phyloP scores from a whole-genome alignment of 257 asterid species.

The Thymus quinquecostatus region DNA sequence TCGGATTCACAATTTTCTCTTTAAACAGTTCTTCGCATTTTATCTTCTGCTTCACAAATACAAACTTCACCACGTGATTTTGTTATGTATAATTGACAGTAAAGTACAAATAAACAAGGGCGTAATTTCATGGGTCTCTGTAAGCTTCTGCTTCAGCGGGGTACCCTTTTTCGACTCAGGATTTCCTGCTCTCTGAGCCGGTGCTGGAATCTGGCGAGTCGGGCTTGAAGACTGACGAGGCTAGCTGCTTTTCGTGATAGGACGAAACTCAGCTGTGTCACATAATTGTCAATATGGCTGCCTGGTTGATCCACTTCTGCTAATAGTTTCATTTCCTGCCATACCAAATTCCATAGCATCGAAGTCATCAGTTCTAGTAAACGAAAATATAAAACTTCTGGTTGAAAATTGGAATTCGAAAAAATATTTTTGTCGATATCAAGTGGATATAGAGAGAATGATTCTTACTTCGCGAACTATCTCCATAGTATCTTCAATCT shows the following conservation, averaged over 20 bases:
- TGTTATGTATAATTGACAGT: constrained; percentile 36
- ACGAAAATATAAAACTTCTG: not conserved
- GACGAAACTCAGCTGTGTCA: constrained; percentile 80
- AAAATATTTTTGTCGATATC: not conserved
- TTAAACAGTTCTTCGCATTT: constrained; percentile 24
- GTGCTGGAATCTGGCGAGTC: constrained; percentile 97
- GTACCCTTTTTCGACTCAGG: constrained; percentile 82
- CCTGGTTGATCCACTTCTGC: constrained; percentile 98
- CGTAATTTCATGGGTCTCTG: constrained; percentile 24
- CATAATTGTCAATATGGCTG: constrained; percentile 85
- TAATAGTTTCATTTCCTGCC: constrained; percentile 94
- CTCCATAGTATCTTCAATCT: constrained; percentile 98
- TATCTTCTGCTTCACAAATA: constrained; percentile 42
- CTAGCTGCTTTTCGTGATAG: constrained; percentile 95
- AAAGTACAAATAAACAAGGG: constrained; percentile 41
- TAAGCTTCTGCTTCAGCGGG: constrained; percentile 43
- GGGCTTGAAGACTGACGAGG: constrained; percentile 94
- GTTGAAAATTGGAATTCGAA: not conserved
- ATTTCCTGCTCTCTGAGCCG: constrained; percentile 95
- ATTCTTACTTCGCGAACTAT: constrained; percentile 78
- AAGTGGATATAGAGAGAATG: constrained; percentile 5
- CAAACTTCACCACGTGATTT: constrained; percentile 37
- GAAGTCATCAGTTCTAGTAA: not conserved
- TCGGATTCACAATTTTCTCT: constrained; percentile 32
- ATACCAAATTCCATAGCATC: constrained; percentile 5